Percentiles rank a stretch among this genome's conserved stretches.
These are phyloP conservation scores for Trichosporon coremiiforme DNA, from an alignment of 1,284 basidiomycete genomes.

Conservation along the genomic window DNA sequence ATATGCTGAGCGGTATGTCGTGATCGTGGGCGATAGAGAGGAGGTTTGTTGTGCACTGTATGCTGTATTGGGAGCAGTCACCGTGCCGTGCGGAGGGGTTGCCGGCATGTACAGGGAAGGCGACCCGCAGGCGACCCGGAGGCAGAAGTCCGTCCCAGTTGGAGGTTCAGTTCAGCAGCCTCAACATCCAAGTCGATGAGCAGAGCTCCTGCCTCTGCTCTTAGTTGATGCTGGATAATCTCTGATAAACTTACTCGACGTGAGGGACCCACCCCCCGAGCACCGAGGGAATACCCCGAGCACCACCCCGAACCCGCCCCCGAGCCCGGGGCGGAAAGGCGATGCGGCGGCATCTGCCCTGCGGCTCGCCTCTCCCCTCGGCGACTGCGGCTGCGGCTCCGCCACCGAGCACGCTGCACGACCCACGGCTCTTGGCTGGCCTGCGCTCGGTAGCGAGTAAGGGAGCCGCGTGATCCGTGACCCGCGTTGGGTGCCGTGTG, in stretches of 20 bases:
- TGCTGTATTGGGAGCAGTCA: background rate
- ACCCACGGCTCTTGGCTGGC: too few species aligned
- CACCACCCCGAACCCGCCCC: background rate
- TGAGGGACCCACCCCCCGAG: background rate
- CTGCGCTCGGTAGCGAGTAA: background rate
- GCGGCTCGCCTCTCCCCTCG: background rate
- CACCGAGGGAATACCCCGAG: background rate
- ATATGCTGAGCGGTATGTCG: background rate
- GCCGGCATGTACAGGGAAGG: background rate
- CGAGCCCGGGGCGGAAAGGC: background rate
- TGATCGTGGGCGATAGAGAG: constrained; percentile 1
- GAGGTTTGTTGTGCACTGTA: background rate
- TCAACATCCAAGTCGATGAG: too few species aligned
- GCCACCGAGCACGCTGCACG: background rate
- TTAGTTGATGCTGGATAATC: background rate
- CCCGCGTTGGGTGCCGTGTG: background rate
- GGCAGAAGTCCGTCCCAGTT: background rate
- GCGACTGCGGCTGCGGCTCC: background rate
- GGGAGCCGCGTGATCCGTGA: background rate
- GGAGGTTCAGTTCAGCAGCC: too few species aligned
- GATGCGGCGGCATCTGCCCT: background rate
- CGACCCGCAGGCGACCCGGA: background rate
- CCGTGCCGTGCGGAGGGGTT: background rate
- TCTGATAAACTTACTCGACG: background rate
- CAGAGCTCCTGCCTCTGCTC: too few species aligned